phyloP scores from a whole-genome alignment of 2,329 filamentous ascomycete genomes.

The Thyridium curvatum region DNA sequence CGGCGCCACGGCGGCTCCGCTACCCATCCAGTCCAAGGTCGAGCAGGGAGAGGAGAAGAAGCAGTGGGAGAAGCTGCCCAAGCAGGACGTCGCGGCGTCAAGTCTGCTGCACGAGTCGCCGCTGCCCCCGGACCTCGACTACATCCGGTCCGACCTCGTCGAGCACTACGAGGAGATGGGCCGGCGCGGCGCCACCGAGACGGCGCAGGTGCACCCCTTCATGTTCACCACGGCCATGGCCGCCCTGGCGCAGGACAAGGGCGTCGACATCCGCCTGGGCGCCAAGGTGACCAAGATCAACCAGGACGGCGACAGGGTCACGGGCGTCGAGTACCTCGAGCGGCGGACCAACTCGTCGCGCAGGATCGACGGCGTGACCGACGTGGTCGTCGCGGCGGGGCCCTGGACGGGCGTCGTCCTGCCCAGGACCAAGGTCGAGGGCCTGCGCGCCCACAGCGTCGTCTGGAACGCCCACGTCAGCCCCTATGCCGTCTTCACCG shows the following conservation, averaged over 20 bases:
- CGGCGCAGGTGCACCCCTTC: slow-evolving; percentile 89
- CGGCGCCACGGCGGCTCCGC: background rate
- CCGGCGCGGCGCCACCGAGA: slow-evolving; percentile 58
- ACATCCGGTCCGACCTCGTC: slow-evolving; percentile 66
- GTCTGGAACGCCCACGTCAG: slow-evolving; percentile 59
- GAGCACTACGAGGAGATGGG: slow-evolving; percentile 79
- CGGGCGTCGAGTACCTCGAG: slow-evolving; percentile 55
- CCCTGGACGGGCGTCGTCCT: slow-evolving; percentile 58
- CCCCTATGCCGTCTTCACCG: slow-evolving; percentile 78
- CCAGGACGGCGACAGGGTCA: slow-evolving; percentile 30
- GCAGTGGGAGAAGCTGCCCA: slow-evolving; percentile 56
- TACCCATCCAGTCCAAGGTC: slow-evolving; percentile 6
- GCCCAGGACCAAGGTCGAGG: slow-evolving; percentile 50
- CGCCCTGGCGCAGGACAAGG: slow-evolving; percentile 62
- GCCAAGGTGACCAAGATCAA: slow-evolving; percentile 63
- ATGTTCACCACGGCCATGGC: slow-evolving; percentile 86
- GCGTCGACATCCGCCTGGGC: slow-evolving; percentile 61
- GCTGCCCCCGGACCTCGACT: slow-evolving; percentile 75
- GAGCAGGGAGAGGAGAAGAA: slow-evolving; percentile 31
- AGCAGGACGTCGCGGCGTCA: slow-evolving; percentile 45
- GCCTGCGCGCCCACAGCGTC: slow-evolving; percentile 58
- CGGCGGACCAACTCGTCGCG: slow-evolving; percentile 28
- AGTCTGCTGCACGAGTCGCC: slow-evolving; percentile 47
- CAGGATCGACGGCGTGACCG: slow-evolving; percentile 39
- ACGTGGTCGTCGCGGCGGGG: slow-evolving; percentile 49